Evolutionary conservation across 352 stramenopile genomes (phyloP).

Genomic region (Globisporangium acanthophoron): DNA sequence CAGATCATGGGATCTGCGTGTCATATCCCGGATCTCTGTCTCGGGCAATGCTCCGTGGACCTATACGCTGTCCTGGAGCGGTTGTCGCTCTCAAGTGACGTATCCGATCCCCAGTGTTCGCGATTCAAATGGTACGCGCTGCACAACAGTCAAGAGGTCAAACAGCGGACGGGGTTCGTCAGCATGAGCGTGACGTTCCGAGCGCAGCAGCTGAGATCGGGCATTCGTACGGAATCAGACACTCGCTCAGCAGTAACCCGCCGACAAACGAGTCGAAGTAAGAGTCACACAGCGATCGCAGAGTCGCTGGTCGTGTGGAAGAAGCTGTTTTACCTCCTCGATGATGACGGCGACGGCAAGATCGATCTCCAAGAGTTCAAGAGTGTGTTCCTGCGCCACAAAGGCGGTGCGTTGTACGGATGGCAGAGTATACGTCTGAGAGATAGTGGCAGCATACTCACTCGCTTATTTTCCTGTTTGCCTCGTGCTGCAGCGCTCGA

Average conservation of each 20-base stretch:
- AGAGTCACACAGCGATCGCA: constrained; percentile 5
- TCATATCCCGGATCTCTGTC: constrained; percentile 21
- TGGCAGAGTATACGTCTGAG: too few relatives aligned
- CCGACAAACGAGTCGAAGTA: background rate
- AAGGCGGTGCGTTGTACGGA: constrained; percentile 21
- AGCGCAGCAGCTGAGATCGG: background rate
- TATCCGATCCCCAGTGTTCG: background rate
- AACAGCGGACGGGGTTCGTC: constrained; percentile 11
- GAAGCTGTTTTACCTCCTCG: constrained; percentile 65
- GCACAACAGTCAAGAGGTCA: constrained; percentile 14
- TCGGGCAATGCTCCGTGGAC: constrained; percentile 21
- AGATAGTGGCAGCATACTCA: too few relatives aligned
- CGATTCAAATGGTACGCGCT: constrained; percentile 19
- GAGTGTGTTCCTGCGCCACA: constrained; percentile 27
- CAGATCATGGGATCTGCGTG: constrained; percentile 20
- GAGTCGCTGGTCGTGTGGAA: constrained; percentile 47
- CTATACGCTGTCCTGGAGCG: constrained; percentile 5
- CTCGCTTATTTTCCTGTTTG: background rate
- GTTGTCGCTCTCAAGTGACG: background rate
- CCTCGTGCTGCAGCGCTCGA: constrained; percentile 23
- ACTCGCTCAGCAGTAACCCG: too few relatives aligned
- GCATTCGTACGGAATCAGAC: background rate
- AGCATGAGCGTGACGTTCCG: constrained; percentile 18
- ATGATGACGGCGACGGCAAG: constrained; percentile 41
- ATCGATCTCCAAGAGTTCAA: constrained; percentile 63